phyloP scores from a whole-genome alignment of 2,329 filamentous ascomycete species.

The Dryadomyces sulphureus region DNA sequence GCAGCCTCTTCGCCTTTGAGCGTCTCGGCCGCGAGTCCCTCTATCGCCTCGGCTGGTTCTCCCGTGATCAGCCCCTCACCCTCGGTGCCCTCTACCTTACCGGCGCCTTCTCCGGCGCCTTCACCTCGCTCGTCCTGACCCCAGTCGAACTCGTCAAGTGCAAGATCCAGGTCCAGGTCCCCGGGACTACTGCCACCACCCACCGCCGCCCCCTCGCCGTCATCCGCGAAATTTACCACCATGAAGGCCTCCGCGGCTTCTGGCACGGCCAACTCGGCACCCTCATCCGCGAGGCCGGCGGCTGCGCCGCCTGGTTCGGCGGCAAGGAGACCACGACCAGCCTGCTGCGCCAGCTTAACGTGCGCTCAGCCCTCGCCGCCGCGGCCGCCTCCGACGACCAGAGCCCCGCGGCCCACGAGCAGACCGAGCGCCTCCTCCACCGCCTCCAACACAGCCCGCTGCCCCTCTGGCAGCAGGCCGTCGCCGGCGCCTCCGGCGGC shows the following conservation, averaged over 20 bases:
- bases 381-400: neutral
- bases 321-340: conserved; percentile 68
- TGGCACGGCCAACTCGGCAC: conserved; percentile 94
- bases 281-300: conserved; percentile 83
- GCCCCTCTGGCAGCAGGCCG: conserved; percentile 73
- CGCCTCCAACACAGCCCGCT: conserved; percentile 36
- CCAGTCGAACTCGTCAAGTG: conserved; percentile 97
- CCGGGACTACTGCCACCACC: conserved; percentile 11
- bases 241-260: conserved; percentile 73
- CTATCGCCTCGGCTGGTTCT: conserved; percentile 34
- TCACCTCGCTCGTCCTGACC: conserved; percentile 82
- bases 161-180: conserved; percentile 70
- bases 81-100: conserved; percentile 64
- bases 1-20: conserved; percentile 86
- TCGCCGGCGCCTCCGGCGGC: conserved; percentile 75
- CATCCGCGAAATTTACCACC: conserved; percentile 64
- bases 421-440: conserved; percentile 22
- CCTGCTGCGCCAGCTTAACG: conserved; percentile 48
- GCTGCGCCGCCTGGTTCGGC: conserved; percentile 90
- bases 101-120: conserved; percentile 73
- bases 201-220: conserved; percentile 48
- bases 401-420: conserved; percentile 22
- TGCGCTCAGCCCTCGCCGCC: conserved; percentile 22
- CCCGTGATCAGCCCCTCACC: conserved; percentile 46
- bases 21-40: conserved; percentile 54